A percentile compares a stretch with the other conserved stretches of the same genome.
Conservation (phyloP, 176 grass and related monocot species). For the Eragrostis curvula region DNA sequence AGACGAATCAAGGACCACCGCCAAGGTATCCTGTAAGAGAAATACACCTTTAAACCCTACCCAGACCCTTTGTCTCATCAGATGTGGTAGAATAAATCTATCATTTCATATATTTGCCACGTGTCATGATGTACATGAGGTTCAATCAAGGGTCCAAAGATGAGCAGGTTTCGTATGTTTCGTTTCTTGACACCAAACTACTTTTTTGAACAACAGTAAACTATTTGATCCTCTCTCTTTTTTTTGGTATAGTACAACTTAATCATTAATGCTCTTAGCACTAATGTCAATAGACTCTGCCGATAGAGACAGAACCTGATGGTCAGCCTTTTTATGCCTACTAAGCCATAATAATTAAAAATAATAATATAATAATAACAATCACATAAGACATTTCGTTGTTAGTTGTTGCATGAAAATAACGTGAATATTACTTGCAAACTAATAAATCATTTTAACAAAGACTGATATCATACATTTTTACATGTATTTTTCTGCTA, state of each 20-base stretch:
- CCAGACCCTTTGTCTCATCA: neutral
- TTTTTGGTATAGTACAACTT: neutral
- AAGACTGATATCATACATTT: neutral
- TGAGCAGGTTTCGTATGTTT: neutral
- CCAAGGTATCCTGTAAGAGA: too few species aligned
- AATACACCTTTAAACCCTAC: neutral
- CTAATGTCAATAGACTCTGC: neutral
- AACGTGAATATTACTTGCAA: neutral
- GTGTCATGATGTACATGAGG: neutral
- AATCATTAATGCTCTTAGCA: neutral
- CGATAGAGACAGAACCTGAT: neutral
- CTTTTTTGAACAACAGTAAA: neutral
- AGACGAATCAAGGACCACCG: too few species aligned
- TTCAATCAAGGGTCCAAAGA: constrained; percentile 1
- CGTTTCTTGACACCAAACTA: constrained; percentile 11
- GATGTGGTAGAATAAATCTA: neutral
- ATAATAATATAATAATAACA: neutral
- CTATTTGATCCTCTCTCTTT: neutral
- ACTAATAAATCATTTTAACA: constrained; percentile 1
- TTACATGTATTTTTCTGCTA: neutral
- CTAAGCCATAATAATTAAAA: constrained; percentile 3
- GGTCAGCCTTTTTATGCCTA: neutral
- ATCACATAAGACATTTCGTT: neutral
- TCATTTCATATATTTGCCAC: neutral
- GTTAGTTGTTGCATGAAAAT: neutral